Evolutionary conservation across 106 monocot species (phyloP).

Genomic region (Narthecium ossifragum): DNA sequence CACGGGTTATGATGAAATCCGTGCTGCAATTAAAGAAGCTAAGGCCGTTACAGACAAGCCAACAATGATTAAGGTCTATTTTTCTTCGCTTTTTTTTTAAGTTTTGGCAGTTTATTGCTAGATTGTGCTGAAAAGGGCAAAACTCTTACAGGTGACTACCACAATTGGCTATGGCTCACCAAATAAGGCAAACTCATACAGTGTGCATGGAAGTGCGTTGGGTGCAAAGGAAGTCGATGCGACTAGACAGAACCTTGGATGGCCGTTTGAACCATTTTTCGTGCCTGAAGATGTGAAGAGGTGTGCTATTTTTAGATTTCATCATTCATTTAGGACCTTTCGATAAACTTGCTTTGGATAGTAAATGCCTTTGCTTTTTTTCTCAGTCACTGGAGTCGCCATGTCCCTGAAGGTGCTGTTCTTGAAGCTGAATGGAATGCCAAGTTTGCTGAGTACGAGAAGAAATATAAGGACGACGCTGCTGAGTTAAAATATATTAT

Average conservation of each 20-base stretch:
- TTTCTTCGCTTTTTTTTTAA: neutral
- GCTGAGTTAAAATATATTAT: conserved; percentile 52
- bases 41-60: conserved; percentile 72
- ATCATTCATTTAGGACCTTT: too few species aligned
- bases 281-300: conserved; percentile 66
- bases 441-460: conserved; percentile 76
- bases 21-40: conserved; percentile 79
- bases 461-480: conserved; percentile 67
- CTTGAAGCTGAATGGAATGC: conserved; percentile 68
- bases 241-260: conserved; percentile 60
- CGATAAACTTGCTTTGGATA: too few species aligned
- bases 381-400: conserved; percentile 77
- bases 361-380: too few species aligned
- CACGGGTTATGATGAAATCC: conserved; percentile 73
- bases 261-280: conserved; percentile 65
- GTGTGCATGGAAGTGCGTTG: conserved; percentile 67
- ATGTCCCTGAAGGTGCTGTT: conserved; percentile 54
- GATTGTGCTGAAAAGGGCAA: neutral
- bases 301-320: conserved; percentile 11
- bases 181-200: conserved; percentile 65
- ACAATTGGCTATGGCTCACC: conserved; percentile 75
- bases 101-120: neutral
- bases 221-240: conserved; percentile 74
- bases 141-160: conserved; percentile 43
- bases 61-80: conserved; percentile 55